phyloP scores from a whole-genome alignment of 805 yeast species.

The Metschnikowia hibisci region DNA sequence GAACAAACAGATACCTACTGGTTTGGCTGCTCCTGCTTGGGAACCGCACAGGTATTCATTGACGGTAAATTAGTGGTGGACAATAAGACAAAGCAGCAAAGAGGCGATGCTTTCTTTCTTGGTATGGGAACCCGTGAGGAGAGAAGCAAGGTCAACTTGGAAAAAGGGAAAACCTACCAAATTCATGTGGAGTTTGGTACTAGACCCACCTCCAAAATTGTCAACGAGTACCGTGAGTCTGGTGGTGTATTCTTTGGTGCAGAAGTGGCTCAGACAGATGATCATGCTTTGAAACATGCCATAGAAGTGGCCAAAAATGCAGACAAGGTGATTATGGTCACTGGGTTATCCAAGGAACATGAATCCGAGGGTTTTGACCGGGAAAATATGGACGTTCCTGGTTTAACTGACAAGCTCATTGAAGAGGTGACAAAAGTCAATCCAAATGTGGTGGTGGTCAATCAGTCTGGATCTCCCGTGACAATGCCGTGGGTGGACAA shows the following conservation, averaged over 20 bases:
- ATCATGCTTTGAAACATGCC: constrained; percentile 26
- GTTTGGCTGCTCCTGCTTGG: constrained; percentile 50
- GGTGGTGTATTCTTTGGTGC: constrained; percentile 31
- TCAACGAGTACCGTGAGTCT: constrained; percentile 12
- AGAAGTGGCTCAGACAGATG: constrained; percentile 17
- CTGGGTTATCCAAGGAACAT: constrained; percentile 28
- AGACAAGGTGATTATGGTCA: constrained; percentile 28
- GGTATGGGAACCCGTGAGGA: constrained; percentile 54
- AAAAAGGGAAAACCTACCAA: constrained; percentile 43
- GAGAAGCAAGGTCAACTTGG: constrained; percentile 33
- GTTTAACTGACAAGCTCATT: constrained; percentile 24
- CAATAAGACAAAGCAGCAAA: constrained; percentile 48
- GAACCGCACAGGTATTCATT: constrained; percentile 53
- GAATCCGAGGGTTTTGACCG: constrained; percentile 33
- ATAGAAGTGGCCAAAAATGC: constrained; percentile 23
- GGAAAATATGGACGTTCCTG: constrained; percentile 27
- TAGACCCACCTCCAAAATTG: constrained; percentile 33
- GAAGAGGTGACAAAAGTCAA: constrained; percentile 26
- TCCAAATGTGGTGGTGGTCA: constrained; percentile 29
- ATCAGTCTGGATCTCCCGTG: constrained; percentile 34
- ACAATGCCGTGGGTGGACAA: constrained; percentile 28
- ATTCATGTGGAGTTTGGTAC: constrained; percentile 50
- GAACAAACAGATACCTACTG: constrained; percentile 46
- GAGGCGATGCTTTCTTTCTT: constrained; percentile 48
- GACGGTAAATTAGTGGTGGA: constrained; percentile 53